These are phyloP conservation scores for Tylopilus felleus DNA, from an alignment of 768 basidiomycete genomes.

Conservation along the genomic window DNA sequence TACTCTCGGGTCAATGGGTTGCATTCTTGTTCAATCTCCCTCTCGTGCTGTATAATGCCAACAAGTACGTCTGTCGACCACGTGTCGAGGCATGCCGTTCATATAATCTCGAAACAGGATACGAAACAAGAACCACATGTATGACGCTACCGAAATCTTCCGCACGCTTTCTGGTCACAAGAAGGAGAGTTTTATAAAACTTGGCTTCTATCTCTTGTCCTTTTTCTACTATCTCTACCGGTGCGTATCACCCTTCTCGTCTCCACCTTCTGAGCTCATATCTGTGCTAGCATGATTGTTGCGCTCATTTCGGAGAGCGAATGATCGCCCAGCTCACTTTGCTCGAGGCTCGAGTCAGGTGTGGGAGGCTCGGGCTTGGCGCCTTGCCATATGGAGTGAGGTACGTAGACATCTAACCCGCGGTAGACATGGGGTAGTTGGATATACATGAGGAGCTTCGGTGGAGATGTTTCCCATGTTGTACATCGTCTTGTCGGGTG, in stretches of 20 bases:
- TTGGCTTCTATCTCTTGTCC: slow-evolving; percentile 88
- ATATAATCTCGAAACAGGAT: slow-evolving; percentile 51
- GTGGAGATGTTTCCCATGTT: slow-evolving; percentile 9
- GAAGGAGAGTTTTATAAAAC: slow-evolving; percentile 93
- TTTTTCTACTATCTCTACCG: slow-evolving; percentile 92
- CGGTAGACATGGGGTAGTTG: slow-evolving; percentile 6
- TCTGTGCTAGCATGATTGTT: slow-evolving; percentile 72
- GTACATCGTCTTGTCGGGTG: slow-evolving; percentile 20
- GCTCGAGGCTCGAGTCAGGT: not conserved
- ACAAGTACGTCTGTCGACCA: slow-evolving; percentile 66
- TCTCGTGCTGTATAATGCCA: slow-evolving; percentile 83
- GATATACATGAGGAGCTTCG: slow-evolving; percentile 13
- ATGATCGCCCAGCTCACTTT: slow-evolving; percentile 24
- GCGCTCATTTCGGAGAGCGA: slow-evolving; percentile 81
- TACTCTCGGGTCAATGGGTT: slow-evolving; percentile 93
- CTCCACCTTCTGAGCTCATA: not conserved
- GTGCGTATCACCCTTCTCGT: slow-evolving; percentile 42
- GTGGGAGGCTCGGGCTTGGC: no score
- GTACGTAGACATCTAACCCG: slow-evolving; percentile 20
- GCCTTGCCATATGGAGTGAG: slow-evolving; percentile 6
- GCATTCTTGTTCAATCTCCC: slow-evolving; percentile 90
- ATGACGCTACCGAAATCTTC: slow-evolving; percentile 99
- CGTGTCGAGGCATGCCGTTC: not conserved
- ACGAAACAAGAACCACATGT: slow-evolving; percentile 93
- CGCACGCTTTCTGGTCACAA: slow-evolving; percentile 90